Evolutionary conservation across 305 asterid genomes (phyloP).

Genomic region (Fraxinus paxiana): DNA sequence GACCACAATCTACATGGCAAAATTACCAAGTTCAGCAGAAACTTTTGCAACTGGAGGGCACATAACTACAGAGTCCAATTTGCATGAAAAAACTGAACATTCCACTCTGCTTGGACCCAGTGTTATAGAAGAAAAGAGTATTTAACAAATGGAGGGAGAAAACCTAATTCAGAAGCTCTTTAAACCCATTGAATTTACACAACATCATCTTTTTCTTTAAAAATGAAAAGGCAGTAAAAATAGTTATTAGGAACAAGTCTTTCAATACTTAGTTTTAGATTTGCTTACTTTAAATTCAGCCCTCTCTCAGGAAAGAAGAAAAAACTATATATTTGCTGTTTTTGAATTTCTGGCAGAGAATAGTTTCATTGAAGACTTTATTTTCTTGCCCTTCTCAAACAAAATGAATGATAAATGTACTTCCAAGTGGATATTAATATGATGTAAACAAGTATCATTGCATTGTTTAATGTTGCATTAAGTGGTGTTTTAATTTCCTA

Average conservation of each 20-base stretch:
- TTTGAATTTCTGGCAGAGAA: neutral
- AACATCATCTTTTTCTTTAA: neutral
- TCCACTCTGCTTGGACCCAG: neutral
- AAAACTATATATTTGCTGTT: neutral
- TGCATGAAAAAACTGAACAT: neutral
- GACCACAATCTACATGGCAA: conserved; percentile 18
- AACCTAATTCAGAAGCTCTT: neutral
- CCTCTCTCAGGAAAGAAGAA: neutral
- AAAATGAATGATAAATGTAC: neutral
- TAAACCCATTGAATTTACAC: neutral
- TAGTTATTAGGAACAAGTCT: neutral
- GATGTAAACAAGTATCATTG: neutral
- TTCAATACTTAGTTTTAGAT: neutral
- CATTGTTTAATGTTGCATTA: neutral
- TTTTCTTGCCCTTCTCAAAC: neutral
- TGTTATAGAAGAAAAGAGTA: neutral
- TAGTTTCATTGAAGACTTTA: neutral
- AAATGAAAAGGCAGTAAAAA: neutral
- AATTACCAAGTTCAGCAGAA: neutral
- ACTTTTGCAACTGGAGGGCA: neutral
- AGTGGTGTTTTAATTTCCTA: neutral
- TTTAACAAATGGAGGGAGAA: neutral
- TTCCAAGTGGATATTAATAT: neutral
- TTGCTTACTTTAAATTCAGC: neutral
- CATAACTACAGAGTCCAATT: neutral